Evolutionary conservation across 176 grass and related monocot species (phyloP).

Genomic region (Luzula sylvatica): DNA sequence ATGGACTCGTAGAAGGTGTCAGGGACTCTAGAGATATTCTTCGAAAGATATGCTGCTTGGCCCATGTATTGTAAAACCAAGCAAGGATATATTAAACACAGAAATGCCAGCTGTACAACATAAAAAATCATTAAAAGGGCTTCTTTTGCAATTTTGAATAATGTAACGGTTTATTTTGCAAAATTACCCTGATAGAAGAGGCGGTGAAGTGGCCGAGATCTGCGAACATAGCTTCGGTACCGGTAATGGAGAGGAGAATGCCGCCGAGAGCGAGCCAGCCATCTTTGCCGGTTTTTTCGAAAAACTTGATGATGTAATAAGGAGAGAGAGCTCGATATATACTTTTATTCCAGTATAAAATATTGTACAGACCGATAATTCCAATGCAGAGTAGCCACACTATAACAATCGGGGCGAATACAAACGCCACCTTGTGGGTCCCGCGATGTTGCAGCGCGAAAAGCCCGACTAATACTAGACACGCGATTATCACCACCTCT

Average conservation of each 20-base stretch:
- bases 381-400: slow-evolving; percentile 73
- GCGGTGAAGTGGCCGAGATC: slow-evolving; percentile 87
- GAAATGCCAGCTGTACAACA: slow-evolving; percentile 72
- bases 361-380: slow-evolving; percentile 76
- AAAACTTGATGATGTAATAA: slow-evolving; percentile 67
- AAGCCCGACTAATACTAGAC: slow-evolving; percentile 83
- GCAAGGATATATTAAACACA: slow-evolving; percentile 78
- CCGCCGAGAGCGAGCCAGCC: slow-evolving; percentile 97
- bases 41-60: slow-evolving; percentile 94
- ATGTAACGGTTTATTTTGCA: not conserved
- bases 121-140: slow-evolving; percentile 5
- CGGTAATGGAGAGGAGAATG: slow-evolving; percentile 86
- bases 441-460: slow-evolving; percentile 93
- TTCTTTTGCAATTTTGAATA: not conserved
- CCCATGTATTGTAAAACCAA: slow-evolving; percentile 96
- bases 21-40: slow-evolving; percentile 38
- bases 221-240: slow-evolving; percentile 98
- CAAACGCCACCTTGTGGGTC: slow-evolving; percentile 84
- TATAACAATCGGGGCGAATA: slow-evolving; percentile 84
- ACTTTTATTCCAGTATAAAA: slow-evolving; percentile 65
- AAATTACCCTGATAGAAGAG: slow-evolving; percentile 77
- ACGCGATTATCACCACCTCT: slow-evolving; percentile 79
- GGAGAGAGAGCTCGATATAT: slow-evolving; percentile 84
- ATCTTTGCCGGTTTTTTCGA: slow-evolving; percentile 66
- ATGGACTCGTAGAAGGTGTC: slow-evolving; percentile 80